A percentile compares a stretch with the other conserved stretches of the same genome.
These are phyloP conservation scores for Brassica nigra DNA, from an alignment of 345 rosid species.

Conservation along the genomic window DNA sequence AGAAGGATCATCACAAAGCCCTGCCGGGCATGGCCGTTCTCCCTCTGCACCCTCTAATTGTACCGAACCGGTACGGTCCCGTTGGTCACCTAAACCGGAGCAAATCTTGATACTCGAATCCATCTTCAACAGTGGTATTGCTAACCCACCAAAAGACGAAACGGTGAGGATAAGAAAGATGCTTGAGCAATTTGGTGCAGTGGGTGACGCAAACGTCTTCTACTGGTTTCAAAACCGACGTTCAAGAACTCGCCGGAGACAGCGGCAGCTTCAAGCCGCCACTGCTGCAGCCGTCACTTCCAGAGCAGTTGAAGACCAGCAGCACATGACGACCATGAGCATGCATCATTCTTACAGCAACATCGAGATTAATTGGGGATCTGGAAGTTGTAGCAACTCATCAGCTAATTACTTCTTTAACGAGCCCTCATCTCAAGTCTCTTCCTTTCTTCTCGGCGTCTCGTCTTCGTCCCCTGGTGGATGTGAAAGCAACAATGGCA, in stretches of 20 bases:
- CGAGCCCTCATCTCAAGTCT: slow-evolving; percentile 26
- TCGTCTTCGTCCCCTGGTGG: slow-evolving; percentile 34
- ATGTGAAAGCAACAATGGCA: slow-evolving; percentile 43
- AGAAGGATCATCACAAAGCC: slow-evolving; percentile 51
- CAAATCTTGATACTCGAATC: slow-evolving; percentile 97
- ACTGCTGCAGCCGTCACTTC: slow-evolving; percentile 16
- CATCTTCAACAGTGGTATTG: slow-evolving; percentile 96
- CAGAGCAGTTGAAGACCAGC: slow-evolving; percentile 20
- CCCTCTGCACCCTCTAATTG: slow-evolving; percentile 38
- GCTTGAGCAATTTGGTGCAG: slow-evolving; percentile 91
- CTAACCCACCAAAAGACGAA: slow-evolving; percentile 94
- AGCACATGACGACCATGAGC: slow-evolving; percentile 22
- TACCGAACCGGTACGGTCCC: slow-evolving; percentile 77
- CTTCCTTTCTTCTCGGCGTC: slow-evolving; percentile 21
- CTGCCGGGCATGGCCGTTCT: background rate
- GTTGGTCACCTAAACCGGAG: slow-evolving; percentile 99
- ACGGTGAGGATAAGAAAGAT: slow-evolving; percentile 85
- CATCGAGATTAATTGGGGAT: slow-evolving; percentile 36
- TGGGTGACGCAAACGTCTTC: slow-evolving; percentile 94
- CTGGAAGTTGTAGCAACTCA: slow-evolving; percentile 33
- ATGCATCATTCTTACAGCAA: slow-evolving; percentile 38
- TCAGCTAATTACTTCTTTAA: slow-evolving; percentile 28
- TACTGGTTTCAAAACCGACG: slow-evolving; percentile 99
- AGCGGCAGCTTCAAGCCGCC: slow-evolving; percentile 82
- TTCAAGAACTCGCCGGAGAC: slow-evolving; percentile 94